Base-by-base conservation (phyloP, 1,284 basidiomycete genomes). In the Marasmius tenuissimus region DNA sequence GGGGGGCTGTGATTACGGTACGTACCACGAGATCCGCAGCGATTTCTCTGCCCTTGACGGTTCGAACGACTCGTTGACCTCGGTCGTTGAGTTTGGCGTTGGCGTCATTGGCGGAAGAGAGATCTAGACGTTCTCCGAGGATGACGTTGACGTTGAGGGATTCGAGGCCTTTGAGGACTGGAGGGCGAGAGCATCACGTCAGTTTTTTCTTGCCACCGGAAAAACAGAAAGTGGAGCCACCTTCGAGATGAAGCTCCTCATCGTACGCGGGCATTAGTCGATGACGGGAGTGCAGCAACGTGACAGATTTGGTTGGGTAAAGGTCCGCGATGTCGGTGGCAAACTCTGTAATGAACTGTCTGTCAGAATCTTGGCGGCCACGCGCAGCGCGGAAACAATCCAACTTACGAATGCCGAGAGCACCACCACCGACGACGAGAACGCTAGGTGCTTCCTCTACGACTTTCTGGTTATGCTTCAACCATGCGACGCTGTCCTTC, bases 291-390 rank as follows among this genome's bases (percentile, higher is more conserved):
- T 92, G 89, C 0, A 92, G 74, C n/a, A 92, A 77, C 0, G 88
- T 89, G 1, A 92, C 83, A 2, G 73, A 69, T 69, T 87, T 88
- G 34, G 72, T 69, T 0, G 87, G 87, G 66, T 85, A 81, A 16
- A 86, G 68, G 12, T 84, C 83, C 37, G 84, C 84, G 64, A 91
- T 86, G 70, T 92, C 90, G 1, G 86, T 84, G 0, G 89, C 87
- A 66, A 87, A 87, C 71, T 92, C 81, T 86, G 65, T 42, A 20
- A 22, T 45, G 42, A 39, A 37, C 20, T 12, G 18, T 18, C 18
- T 16, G 48, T 53, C 16, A n/a, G 39, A 54, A 38, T 16, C 18
- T n/a, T n/a, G n/a, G n/a, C n/a, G n/a, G n/a, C n/a, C n/a, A n/a
- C n/a, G 14, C 38, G 14, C n/a, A 33, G 10, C n/a, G n/a, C 35